Evolutionary conservation across 768 basidiomycete genomes (phyloP), one percentile per base, ranked within the genome.

Genomic region (Agrocybe praecox): DNA sequence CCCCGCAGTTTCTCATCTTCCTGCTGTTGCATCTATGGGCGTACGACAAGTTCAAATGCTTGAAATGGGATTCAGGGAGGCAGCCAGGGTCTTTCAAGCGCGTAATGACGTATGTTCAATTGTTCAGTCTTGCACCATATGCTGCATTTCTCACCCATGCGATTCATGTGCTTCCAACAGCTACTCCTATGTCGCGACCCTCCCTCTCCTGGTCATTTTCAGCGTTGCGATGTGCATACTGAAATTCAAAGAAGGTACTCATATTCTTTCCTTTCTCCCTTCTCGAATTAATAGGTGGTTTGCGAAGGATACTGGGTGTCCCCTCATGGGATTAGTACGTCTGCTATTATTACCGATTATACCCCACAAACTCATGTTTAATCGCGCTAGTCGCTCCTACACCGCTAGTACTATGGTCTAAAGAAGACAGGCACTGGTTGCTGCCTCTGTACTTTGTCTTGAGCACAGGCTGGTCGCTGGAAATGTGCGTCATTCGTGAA

Each of bases 61-160:
- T 92, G 46, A 80, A 76, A 70, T 92, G 90, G 89, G 79, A 84
- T 67, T 79, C 85, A 14, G 89, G 89, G 32, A 80, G 89, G 51
- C 89, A 90, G 68, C 89, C 88, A 55, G 92, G 92, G 54, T 85
- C 91, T 12, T 94, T 94, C 81, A 92, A 89, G 73, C 81, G 92
- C 49, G 80, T 94, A 66, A 94, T 94, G 92, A 93, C 89, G 89
- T 92, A 66, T 66, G 85, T 77, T 36, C 43, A 32, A 49, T 18
- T 46, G 22, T 56, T 45, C 43, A 34, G 29, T 50, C 26, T 19
- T 46, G 36, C 53, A 57, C 18, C 33, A 29, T 47, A 36, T 46
- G 21, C 60, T 50, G 51, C 59, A 66, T 64, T 56, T 53, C 51
- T 18, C n/a, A 58, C 17, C 49, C 14, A 40, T 40, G 12, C 12